Evolutionary conservation across 1,139 yeast genomes (phyloP).

Genomic region (Taphrina populina): DNA sequence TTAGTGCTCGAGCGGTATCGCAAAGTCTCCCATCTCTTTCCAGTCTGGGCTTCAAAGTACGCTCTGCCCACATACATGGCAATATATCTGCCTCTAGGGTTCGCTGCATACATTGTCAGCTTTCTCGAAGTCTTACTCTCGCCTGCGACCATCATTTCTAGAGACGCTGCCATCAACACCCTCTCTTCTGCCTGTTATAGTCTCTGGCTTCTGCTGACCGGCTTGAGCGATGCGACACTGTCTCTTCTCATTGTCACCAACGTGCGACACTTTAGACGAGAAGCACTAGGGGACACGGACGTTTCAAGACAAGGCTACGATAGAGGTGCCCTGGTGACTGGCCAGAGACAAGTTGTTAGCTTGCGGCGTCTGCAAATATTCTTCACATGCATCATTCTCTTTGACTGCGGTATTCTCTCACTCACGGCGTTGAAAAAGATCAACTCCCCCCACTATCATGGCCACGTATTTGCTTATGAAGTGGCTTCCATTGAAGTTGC

Average conservation of each 20-base stretch:
- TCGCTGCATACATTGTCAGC: slow-evolving; percentile 3
- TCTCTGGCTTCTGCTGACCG: slow-evolving; percentile 25
- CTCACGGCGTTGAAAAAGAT: slow-evolving; percentile 22
- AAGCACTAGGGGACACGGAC: not conserved
- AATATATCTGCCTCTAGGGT: slow-evolving; percentile 9
- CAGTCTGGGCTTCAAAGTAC: slow-evolving; percentile 5
- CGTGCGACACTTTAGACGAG: slow-evolving; percentile 10
- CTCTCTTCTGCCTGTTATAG: slow-evolving; percentile 15
- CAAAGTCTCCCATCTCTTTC: slow-evolving; percentile 15
- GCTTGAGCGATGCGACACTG: slow-evolving; percentile 27
- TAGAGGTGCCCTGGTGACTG: not conserved
- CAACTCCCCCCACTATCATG: slow-evolving; percentile 12
- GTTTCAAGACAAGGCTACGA: not conserved
- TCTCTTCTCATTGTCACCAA: slow-evolving; percentile 21
- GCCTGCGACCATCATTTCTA: slow-evolving; percentile 17
- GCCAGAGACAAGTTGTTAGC: not conserved
- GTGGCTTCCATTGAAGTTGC: slow-evolving; percentile 24
- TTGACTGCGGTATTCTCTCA: slow-evolving; percentile 18
- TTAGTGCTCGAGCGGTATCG: slow-evolving; percentile 29
- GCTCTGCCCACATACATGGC: slow-evolving; percentile 16
- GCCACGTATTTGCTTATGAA: slow-evolving; percentile 25
- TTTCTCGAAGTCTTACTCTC: slow-evolving; percentile 15
- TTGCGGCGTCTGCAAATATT: slow-evolving; percentile 22
- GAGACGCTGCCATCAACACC: slow-evolving; percentile 20
- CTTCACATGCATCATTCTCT: slow-evolving; percentile 17